A percentile compares a stretch with the other conserved stretches of the same genome.
phyloP scores from a whole-genome alignment of 2,329 filamentous ascomycete genomes.

The Proliferodiscus dingleyae region DNA sequence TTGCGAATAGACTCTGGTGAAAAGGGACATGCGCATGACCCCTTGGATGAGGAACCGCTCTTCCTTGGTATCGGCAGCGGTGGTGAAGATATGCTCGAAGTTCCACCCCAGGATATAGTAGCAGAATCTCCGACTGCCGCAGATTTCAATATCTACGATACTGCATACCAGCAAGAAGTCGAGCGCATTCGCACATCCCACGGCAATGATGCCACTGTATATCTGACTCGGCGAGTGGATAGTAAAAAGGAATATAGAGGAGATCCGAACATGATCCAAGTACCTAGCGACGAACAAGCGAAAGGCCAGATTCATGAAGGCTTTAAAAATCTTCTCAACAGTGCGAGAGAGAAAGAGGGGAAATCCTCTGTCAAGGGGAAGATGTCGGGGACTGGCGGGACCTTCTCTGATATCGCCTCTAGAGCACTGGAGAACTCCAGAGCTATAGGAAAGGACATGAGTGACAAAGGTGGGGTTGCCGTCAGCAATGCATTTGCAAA shows the following conservation, averaged over 20 bases:
- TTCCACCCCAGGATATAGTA: constrained; percentile 46
- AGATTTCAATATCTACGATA: constrained; percentile 84
- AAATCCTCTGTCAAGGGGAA: constrained; percentile 8
- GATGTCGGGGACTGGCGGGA: constrained; percentile 6
- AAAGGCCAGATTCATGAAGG: constrained; percentile 23
- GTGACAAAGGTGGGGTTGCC: constrained; percentile 14
- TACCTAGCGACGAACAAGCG: constrained; percentile 16
- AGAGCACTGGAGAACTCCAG: constrained; percentile 25
- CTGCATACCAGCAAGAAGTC: constrained; percentile 79
- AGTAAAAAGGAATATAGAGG: constrained; percentile 30
- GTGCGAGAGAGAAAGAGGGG: constrained; percentile 21
- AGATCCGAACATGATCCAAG: constrained; percentile 28
- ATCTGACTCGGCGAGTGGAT: constrained; percentile 48
- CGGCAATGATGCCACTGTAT: constrained; percentile 50
- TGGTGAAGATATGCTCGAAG: constrained; percentile 39
- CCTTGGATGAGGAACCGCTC: constrained; percentile 54
- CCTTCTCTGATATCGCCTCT: constrained; percentile 24
- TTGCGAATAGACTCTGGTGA: constrained; percentile 38
- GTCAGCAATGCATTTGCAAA: constrained; percentile 18
- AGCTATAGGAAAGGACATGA: constrained; percentile 15
- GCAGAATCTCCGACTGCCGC: constrained; percentile 81
- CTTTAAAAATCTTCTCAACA: constrained; percentile 28
- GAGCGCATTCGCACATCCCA: constrained; percentile 58
- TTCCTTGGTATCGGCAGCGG: constrained; percentile 75
- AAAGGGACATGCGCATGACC: constrained; percentile 60